Evolutionary conservation across 202 grass and related monocot species (phyloP).

Genomic region (Alloteropsis angusta): DNA sequence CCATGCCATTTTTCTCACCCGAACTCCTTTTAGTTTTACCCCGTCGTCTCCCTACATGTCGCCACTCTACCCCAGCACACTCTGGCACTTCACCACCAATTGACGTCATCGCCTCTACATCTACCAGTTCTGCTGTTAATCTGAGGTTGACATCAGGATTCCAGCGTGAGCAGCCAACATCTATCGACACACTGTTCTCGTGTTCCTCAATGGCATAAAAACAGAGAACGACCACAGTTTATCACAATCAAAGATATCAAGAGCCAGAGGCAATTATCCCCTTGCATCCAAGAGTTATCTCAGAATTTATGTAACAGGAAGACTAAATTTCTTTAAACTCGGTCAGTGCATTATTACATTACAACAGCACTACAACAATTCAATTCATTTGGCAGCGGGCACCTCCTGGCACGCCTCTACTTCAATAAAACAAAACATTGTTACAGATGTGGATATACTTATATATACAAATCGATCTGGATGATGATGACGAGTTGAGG

Average conservation of each 20-base stretch:
- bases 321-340: conserved; percentile 9
- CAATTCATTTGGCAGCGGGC: conserved; percentile 15
- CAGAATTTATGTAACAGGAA: background rate
- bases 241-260: background rate
- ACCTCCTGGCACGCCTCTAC: conserved; percentile 14
- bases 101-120: too few species aligned
- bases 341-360: conserved; percentile 30
- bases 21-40: too few species aligned
- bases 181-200: background rate
- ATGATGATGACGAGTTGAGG: conserved; percentile 12
- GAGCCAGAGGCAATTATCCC: background rate
- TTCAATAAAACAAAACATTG: conserved; percentile 27
- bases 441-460: conserved; percentile 29
- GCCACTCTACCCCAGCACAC: too few species aligned
- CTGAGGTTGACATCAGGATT: background rate
- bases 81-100: too few species aligned
- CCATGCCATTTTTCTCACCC: too few species aligned
- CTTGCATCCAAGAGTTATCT: background rate
- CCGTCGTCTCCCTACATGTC: too few species aligned
- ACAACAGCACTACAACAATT: conserved; percentile 33
- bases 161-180: background rate
- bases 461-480: conserved; percentile 43
- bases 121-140: background rate
- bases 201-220: background rate
- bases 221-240: background rate